Evolutionary conservation across 805 yeast genomes (phyloP), one percentile per base, ranked within the genome.

Genomic region (Sugiyamaella marilandica): DNA sequence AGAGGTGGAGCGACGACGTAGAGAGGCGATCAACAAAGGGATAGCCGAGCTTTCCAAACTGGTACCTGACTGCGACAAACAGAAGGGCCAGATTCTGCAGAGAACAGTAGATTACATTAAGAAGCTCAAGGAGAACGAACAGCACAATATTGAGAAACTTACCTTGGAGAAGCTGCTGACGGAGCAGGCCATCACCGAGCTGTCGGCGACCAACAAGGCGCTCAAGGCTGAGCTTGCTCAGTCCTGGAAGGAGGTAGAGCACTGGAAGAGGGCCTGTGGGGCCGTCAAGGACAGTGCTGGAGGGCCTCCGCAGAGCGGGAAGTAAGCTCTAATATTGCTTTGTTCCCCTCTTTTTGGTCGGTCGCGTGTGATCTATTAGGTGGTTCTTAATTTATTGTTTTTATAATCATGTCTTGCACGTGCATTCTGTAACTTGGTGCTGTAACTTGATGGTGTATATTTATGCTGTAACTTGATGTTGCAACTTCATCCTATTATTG

Each of bases 1-100:
- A 70, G 97, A 91, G 70, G 97, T 91, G 19, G 97, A 91, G 72
- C 79, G 96, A 65, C 82, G 96, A 62, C 81, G 97, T 70, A 81
- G 97, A 65, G 96, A 90, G 66, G 80, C 83, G 45, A 91, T 91
- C 65, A 91, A 89, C 70, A 73, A 77, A 41, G 97, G 96, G n/a
- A 89, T 91, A 64, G 82, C 81, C 62, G 87, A 83, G 61, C 75
- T 91, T 61, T 85, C 91, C 32, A 80, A 80, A 21, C 68, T 91
- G 55, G 80, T 91, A 51, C 96, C 96, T 14, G 82, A 87, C 11
- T 80, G 83, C 47, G 96, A 89, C 65, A 81, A 87, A 52, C 92
- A 92, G 70, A 94, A 94, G 75, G 86, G 97, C 14, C 92, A 89
- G 67, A 87, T 92, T 55, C 76, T 94, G 60, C 83, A 82, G 63